Percentiles rank a stretch among this genome's conserved stretches.
phyloP scores from a whole-genome alignment of 768 basidiomycete species.

The Suillus lakei region DNA sequence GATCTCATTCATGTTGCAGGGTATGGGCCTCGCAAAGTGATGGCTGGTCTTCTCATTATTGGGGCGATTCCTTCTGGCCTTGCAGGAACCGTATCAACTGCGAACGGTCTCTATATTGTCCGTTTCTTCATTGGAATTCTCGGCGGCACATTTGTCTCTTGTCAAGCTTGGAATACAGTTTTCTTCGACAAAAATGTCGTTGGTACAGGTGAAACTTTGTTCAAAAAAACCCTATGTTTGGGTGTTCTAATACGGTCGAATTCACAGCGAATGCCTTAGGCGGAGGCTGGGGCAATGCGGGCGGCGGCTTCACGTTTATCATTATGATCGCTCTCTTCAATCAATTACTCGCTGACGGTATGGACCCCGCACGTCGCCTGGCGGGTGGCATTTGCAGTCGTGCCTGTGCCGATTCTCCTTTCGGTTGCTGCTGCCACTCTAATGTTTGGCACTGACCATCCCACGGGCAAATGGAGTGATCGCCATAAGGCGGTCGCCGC shows the following conservation, averaged over 20 bases:
- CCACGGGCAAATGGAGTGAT: constrained; percentile 56
- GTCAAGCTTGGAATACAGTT: constrained; percentile 62
- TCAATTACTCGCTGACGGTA: constrained; percentile 38
- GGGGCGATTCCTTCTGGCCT: constrained; percentile 65
- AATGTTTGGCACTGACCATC: constrained; percentile 57
- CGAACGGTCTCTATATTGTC: constrained; percentile 44
- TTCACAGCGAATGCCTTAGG: constrained; percentile 55
- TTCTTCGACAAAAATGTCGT: constrained; percentile 61
- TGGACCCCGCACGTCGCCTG: constrained; percentile 49
- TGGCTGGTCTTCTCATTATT: constrained; percentile 55
- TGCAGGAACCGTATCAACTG: constrained; percentile 52
- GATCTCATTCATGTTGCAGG: constrained; percentile 17
- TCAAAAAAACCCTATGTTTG: neutral
- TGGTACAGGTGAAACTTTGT: constrained; percentile 32
- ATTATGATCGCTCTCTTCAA: constrained; percentile 61
- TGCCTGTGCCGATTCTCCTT: constrained; percentile 60
- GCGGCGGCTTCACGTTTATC: constrained; percentile 56
- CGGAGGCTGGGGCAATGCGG: constrained; percentile 57
- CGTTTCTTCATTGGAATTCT: constrained; percentile 67
- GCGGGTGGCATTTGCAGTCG: constrained; percentile 58
- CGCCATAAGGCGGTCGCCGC: constrained; percentile 45
- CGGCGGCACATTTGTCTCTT: constrained; percentile 65
- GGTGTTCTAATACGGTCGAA: neutral
- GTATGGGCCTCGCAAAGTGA: constrained; percentile 57
- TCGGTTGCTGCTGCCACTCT: constrained; percentile 44